phyloP scores from a whole-genome alignment of 2,329 filamentous ascomycete genomes.

The Fusarium albosuccineum region DNA sequence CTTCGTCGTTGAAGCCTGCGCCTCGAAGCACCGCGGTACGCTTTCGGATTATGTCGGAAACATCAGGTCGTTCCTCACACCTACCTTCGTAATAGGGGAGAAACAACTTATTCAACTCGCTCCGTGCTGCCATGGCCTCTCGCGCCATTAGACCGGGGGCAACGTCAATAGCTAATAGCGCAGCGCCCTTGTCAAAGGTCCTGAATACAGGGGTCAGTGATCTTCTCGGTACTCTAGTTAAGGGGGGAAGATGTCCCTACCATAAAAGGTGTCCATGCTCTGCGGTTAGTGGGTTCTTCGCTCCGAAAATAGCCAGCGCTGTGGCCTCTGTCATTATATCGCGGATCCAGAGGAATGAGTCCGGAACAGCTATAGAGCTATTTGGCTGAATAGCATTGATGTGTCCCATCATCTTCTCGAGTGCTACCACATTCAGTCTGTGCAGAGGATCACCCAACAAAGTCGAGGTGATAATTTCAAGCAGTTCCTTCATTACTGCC shows the following conservation, averaged over 20 bases:
- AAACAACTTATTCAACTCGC: slow-evolving; percentile 46
- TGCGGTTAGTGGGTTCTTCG: slow-evolving; percentile 53
- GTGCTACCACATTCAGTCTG: slow-evolving; percentile 11
- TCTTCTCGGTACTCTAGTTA: background rate
- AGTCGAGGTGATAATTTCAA: slow-evolving; percentile 18
- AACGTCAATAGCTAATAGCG: slow-evolving; percentile 14
- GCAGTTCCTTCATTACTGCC: slow-evolving; percentile 2
- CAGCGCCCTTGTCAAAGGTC: slow-evolving; percentile 16
- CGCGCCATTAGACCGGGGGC: slow-evolving; percentile 4
- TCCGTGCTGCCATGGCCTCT: slow-evolving; percentile 35
- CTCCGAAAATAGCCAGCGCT: slow-evolving; percentile 56
- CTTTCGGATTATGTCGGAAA: slow-evolving; percentile 46
- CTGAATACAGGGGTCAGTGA: background rate
- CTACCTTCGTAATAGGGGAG: slow-evolving; percentile 47
- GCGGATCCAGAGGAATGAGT: slow-evolving; percentile 56
- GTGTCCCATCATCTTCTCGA: background rate
- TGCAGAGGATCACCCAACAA: slow-evolving; percentile 29
- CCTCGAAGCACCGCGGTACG: slow-evolving; percentile 47
- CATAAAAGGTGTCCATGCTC: slow-evolving; percentile 54
- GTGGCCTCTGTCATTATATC: slow-evolving; percentile 55
- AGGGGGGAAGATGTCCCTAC: slow-evolving; percentile 32
- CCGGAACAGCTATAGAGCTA: slow-evolving; percentile 33
- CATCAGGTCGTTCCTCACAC: slow-evolving; percentile 42
- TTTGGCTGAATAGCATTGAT: slow-evolving; percentile 16
- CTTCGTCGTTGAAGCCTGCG: slow-evolving; percentile 45